phyloP scores from a whole-genome alignment of 495 filamentous ascomycete species.

The Aspergillus sclerotioniger region DNA sequence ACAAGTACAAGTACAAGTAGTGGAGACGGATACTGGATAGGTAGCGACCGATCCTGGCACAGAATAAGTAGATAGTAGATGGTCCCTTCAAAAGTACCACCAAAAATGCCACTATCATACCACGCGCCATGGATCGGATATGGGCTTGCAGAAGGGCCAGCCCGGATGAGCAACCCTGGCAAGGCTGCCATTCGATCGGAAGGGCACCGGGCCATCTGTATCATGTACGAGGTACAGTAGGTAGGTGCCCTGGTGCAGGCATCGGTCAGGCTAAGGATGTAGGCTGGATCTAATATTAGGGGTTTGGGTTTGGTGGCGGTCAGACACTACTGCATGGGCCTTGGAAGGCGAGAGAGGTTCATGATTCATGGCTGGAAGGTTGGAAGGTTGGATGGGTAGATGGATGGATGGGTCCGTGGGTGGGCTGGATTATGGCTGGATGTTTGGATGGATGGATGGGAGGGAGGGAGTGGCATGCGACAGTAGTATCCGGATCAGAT shows the following conservation, averaged over 20 bases:
- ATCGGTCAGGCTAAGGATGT: too few species aligned
- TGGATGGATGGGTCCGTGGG: not conserved
- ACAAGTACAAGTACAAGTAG: too few species aligned
- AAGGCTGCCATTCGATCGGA: not conserved
- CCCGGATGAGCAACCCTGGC: not conserved
- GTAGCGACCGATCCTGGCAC: too few species aligned
- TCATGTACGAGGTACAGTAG: too few species aligned
- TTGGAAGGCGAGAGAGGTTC: not conserved
- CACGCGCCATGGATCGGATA: not conserved
- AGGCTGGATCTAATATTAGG: constrained; percentile 2
- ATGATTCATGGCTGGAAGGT: not conserved
- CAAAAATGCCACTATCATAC: not conserved
- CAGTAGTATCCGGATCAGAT: not conserved
- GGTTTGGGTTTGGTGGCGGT: constrained; percentile 5
- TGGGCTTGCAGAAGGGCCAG: too few species aligned
- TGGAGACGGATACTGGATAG: too few species aligned
- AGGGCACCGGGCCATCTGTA: not conserved
- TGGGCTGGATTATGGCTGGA: not conserved
- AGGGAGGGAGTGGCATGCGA: not conserved
- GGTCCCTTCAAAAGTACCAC: too few species aligned
- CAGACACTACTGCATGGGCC: not conserved
- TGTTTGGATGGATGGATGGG: not conserved
- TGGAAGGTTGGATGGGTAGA: not conserved
- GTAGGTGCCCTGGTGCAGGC: too few species aligned
- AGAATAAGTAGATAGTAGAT: too few species aligned